Base-by-base conservation (phyloP, 202 grass and related monocot genomes). In the Bolboschoenoplectus hybrid region DNA sequence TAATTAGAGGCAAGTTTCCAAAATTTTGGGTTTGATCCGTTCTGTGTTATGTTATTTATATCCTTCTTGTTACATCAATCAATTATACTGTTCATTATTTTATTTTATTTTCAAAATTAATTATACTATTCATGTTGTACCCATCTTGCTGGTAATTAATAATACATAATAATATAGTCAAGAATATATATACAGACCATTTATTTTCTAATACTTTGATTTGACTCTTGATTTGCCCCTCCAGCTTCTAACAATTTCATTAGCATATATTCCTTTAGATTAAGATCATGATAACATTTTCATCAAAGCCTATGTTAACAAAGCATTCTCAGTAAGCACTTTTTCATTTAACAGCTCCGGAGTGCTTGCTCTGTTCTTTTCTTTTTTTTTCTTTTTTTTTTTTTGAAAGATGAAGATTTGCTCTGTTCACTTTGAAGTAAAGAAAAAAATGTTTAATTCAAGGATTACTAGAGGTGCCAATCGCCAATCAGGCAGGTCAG, bases 181-280 rank as follows among this genome's bases (percentile, higher is more conserved):
- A 69, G 44, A 74, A 26, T 32, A 41, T 46, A 26, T 32, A 41
- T 46, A 26, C 3, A 13, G 19, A 75, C 46, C 10, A 52, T 75
- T 75, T 50, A 52, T 75, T 75, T 50, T 75, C 71, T 2, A 49
- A 20, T 26, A 26, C 41, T 73, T 11, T 7, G 7, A 20, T 50
- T 51, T 74, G 70, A 51, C 45, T 74, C 45, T 20, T 52, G 71
- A 74, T 74, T 20, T 74, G 12, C 20, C 26, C 45, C 11, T 77
- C 4, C 12, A 56, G 56, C 32, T 16, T 53, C 32, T 38, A 56
- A 56, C 8, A 38, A 2, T 34, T 63, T 34, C 2, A 51, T 2
- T 75, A 12, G 8, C 6, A 41, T 68, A 5, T 10, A 67, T 67
- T 67, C 34, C 64, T 32, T 13, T 32, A 26, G 7, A 6, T 63